phyloP scores from a whole-genome alignment of 2,329 filamentous ascomycete species.

The Hymenoscyphus fraxineus region DNA sequence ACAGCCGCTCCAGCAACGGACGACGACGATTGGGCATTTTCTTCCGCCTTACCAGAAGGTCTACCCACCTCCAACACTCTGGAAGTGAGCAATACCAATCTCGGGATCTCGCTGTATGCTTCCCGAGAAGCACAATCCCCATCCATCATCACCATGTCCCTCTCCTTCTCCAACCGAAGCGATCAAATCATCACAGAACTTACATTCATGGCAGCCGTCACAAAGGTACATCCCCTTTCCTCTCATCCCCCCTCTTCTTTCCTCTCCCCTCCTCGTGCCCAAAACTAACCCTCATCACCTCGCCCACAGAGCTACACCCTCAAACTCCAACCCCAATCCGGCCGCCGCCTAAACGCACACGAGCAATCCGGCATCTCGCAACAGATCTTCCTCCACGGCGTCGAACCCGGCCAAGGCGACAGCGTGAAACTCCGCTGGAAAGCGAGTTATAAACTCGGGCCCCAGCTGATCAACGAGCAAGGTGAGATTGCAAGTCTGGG shows the following conservation, averaged over 20 bases:
- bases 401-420: constrained; percentile 66
- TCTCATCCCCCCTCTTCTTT: not conserved
- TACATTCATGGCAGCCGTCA: constrained; percentile 89
- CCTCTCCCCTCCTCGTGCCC: not conserved
- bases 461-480: constrained; percentile 71
- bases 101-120: constrained; percentile 72
- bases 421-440: constrained; percentile 90
- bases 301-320: constrained; percentile 67
- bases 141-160: constrained; percentile 61
- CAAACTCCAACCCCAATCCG: constrained; percentile 79
- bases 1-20: constrained; percentile 48
- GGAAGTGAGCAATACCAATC: constrained; percentile 63
- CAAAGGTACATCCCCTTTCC: constrained; percentile 61
- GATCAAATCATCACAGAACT: constrained; percentile 69
- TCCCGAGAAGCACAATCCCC: constrained; percentile 46
- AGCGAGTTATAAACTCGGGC: constrained; percentile 70
- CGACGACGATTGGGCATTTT: constrained; percentile 94
- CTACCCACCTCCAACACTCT: constrained; percentile 49
- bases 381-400: constrained; percentile 71
- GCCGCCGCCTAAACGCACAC: constrained; percentile 66
- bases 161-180: constrained; percentile 81
- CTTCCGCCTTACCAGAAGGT: constrained; percentile 73
- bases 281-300: not conserved
- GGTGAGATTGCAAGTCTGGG: constrained; percentile 79
- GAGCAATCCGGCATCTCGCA: constrained; percentile 76